Conservation (phyloP, 202 grass and related monocot species). For the Panicum hallii region DNA sequence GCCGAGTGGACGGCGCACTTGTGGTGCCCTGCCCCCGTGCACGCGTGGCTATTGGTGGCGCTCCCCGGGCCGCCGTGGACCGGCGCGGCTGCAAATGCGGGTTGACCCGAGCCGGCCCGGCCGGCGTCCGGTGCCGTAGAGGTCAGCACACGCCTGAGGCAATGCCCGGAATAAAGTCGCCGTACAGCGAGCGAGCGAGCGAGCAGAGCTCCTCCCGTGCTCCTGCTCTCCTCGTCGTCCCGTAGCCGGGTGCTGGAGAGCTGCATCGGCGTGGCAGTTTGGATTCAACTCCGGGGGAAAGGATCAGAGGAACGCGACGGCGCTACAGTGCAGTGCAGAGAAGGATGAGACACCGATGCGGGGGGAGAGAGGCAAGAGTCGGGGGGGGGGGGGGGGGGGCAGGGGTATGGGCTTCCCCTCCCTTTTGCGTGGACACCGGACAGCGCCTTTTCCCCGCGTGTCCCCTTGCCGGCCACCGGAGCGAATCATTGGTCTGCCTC, state of each 20-base stretch:
- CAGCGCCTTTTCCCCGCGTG: slow-evolving; percentile 10
- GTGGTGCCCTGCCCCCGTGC: neutral
- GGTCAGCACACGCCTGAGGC: neutral
- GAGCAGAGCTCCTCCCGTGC: neutral
- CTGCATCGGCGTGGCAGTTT: too few relatives aligned
- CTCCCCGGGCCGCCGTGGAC: slow-evolving; percentile 19
- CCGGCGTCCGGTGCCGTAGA: neutral
- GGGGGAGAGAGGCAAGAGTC: too few relatives aligned
- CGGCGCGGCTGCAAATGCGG: neutral
- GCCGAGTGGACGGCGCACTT: neutral
- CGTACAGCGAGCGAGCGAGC: neutral
- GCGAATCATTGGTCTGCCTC: neutral
- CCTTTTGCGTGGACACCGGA: neutral
- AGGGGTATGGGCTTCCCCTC: neutral
- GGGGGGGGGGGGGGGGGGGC: too few relatives aligned
- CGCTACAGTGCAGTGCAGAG: too few relatives aligned
- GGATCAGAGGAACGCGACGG: too few relatives aligned
- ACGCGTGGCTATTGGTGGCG: neutral
- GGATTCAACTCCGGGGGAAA: too few relatives aligned
- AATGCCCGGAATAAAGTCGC: neutral
- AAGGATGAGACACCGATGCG: neutral
- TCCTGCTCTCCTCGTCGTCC: too few relatives aligned
- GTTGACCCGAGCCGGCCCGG: too few relatives aligned
- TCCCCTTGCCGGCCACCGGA: slow-evolving; percentile 48
- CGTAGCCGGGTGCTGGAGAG: too few relatives aligned